Evolutionary conservation across 1,139 yeast species (phyloP), one percentile per base, ranked within the genome.

Genomic region (Diutina ranongensis): DNA sequence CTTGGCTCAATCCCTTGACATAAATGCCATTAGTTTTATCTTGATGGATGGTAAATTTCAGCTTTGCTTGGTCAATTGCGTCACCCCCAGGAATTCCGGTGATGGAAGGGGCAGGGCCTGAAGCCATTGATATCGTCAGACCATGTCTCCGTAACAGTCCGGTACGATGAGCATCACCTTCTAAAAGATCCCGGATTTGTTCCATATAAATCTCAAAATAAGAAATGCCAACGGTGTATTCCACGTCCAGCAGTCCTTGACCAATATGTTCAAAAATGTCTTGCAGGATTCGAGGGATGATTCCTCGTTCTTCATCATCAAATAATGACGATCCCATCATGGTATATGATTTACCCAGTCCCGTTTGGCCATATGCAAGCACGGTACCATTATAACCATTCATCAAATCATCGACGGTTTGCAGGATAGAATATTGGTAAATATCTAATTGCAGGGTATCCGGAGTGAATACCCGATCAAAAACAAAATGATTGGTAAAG

Each of bases 351-450:
- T 87, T 87, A 3, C 96, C 96, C 1, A 94, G 76, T 0, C 95
- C 94, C 0, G 94, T 83, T 58, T 85, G 95, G 7, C 96, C 97
- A 60, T 86, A 88, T 1, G 95, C 89, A 42, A 88, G 64, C 0
- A 88, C 81, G 0, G 95, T 80, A 19, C 94, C 92, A 59, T 88
- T 86, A 57, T 83, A 86, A 0, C 97, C 97, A 38, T 73, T 70
- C 51, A 86, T 71, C 35, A 86, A 68, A 52, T 83, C 92, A 44
- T 78, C 81, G 2, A 81, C 81, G 2, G 78, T 78, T 41, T 71
- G 76, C 44, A 64, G 58, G 15, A 83, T 71, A 2, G 86, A 73
- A 55, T 71, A 76, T 9, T 79, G 71, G 57, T 80, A 85, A 3
- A 88, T 64, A 10, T 80, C 80, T n/a, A 57, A 53, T 56, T 83